A percentile compares a stretch with the other conserved stretches of the same genome.
Evolutionary conservation across 805 yeast genomes (phyloP).

Genomic region (Limtongia smithiae): DNA sequence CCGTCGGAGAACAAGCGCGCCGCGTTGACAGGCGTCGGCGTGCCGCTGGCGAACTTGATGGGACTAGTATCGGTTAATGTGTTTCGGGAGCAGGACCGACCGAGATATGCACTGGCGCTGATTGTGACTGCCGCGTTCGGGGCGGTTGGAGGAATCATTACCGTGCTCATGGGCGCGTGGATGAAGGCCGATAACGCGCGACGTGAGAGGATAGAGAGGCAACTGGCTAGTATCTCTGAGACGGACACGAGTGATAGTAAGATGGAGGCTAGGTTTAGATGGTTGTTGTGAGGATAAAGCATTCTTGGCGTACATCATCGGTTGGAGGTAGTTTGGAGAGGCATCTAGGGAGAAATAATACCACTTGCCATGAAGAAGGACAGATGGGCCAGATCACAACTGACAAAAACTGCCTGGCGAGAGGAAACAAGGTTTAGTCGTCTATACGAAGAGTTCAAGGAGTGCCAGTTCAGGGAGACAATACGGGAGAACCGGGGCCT

Average conservation of each 20-base stretch:
- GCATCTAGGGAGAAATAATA: too few relatives aligned
- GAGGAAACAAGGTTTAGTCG: too few relatives aligned
- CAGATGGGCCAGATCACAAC: too few relatives aligned
- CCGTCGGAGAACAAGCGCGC: slow-evolving; percentile 48
- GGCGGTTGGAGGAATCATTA: slow-evolving; percentile 43
- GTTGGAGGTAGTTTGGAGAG: too few relatives aligned
- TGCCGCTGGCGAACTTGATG: slow-evolving; percentile 56
- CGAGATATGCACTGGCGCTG: slow-evolving; percentile 52
- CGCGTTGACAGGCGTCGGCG: slow-evolving; percentile 48
- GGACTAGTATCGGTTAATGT: slow-evolving; percentile 54
- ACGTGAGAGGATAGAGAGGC: slow-evolving; percentile 43
- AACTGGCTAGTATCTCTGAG: slow-evolving; percentile 44
- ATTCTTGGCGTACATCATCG: too few relatives aligned
- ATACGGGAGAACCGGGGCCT: too few relatives aligned
- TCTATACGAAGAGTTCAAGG: too few relatives aligned
- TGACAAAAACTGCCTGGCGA: too few relatives aligned
- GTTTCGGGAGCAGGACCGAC: slow-evolving; percentile 51
- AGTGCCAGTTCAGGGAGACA: too few relatives aligned
- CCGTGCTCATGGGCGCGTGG: slow-evolving; percentile 33
- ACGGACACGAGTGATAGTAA: slow-evolving; percentile 46
- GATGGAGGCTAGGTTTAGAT: slow-evolving; percentile 44
- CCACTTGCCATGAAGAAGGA: too few relatives aligned
- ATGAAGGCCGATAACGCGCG: slow-evolving; percentile 46
- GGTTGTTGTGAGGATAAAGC: slow-evolving; percentile 48
- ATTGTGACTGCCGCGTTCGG: slow-evolving; percentile 48